Conservation (phyloP, 345 rosid genomes). For the Physaria fendleri region DNA sequence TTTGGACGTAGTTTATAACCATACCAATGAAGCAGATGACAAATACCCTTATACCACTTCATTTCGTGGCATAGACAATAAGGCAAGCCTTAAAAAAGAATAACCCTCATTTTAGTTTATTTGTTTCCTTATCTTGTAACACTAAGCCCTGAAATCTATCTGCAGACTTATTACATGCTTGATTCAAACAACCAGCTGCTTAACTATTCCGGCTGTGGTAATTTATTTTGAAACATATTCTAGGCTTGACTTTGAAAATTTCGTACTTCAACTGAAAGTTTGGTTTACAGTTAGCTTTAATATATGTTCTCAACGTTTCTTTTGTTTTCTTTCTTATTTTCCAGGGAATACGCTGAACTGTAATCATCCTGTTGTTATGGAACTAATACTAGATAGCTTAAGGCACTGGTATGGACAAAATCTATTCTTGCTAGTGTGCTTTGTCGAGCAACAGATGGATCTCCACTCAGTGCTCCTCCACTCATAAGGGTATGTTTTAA, state of each 20-base stretch:
- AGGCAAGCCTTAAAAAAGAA: conserved; percentile 37
- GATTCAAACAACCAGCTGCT: conserved; percentile 59
- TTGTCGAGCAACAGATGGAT: conserved; percentile 90
- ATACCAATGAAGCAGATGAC: conserved; percentile 93
- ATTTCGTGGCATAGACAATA: conserved; percentile 93
- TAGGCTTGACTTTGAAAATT: conserved; percentile 2
- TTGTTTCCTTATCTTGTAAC: neutral
- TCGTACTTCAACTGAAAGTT: neutral
- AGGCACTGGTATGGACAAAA: conserved; percentile 69
- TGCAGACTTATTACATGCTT: conserved; percentile 89
- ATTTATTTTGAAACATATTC: conserved; percentile 7
- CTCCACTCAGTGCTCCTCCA: conserved; percentile 79
- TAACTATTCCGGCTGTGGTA: conserved; percentile 93
- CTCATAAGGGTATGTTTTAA: conserved; percentile 53
- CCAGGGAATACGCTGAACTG: conserved; percentile 90
- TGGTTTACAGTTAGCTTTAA: neutral
- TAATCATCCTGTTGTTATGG: conserved; percentile 91
- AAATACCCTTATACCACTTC: conserved; percentile 75
- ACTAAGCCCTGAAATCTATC: conserved; percentile 1
- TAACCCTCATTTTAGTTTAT: neutral
- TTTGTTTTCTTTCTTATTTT: conserved; percentile 30
- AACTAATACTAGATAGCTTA: conserved; percentile 80
- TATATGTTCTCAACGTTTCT: neutral
- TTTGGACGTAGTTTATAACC: conserved; percentile 95
- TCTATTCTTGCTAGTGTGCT: conserved; percentile 71